Percentiles rank a stretch among this genome's conserved stretches.
Conservation (phyloP, 306 rosid genomes). For the Casuarina glauca region DNA sequence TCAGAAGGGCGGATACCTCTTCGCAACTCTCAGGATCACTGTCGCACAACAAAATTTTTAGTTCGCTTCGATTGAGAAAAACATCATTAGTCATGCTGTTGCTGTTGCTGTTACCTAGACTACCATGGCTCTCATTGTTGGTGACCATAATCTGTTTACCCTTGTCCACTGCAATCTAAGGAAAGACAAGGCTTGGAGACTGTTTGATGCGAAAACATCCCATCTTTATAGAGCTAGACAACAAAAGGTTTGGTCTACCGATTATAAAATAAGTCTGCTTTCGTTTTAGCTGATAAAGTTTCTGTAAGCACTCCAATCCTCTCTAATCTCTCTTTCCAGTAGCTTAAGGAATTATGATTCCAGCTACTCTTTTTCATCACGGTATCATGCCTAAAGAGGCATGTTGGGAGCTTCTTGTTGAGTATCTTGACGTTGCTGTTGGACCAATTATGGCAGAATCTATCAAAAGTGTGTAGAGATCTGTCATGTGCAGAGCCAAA, state of each 20-base stretch:
- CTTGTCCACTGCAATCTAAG: not conserved
- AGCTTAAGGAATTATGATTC: not conserved
- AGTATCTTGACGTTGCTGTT: too few species aligned
- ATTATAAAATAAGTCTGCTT: too few species aligned
- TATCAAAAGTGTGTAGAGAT: too few species aligned
- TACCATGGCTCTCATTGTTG: not conserved
- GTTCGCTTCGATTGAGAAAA: not conserved
- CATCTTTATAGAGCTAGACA: not conserved
- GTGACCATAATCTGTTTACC: not conserved
- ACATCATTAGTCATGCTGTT: not conserved
- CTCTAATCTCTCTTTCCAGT: not conserved
- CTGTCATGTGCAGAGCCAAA: too few species aligned
- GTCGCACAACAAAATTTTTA: slow-evolving; percentile 20
- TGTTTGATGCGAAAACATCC: not conserved
- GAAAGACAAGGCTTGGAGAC: not conserved
- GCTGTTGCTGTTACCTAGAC: not conserved
- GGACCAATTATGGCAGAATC: too few species aligned
- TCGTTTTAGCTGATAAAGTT: too few species aligned
- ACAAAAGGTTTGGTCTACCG: not conserved
- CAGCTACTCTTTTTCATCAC: not conserved
- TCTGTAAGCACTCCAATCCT: not conserved
- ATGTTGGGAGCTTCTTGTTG: too few species aligned
- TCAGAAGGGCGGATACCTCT: slow-evolving; percentile 19
- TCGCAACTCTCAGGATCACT: slow-evolving; percentile 21
- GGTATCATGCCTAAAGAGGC: not conserved